Conservation (phyloP, 768 basidiomycete species). For the Termitomyces sp. region DNA sequence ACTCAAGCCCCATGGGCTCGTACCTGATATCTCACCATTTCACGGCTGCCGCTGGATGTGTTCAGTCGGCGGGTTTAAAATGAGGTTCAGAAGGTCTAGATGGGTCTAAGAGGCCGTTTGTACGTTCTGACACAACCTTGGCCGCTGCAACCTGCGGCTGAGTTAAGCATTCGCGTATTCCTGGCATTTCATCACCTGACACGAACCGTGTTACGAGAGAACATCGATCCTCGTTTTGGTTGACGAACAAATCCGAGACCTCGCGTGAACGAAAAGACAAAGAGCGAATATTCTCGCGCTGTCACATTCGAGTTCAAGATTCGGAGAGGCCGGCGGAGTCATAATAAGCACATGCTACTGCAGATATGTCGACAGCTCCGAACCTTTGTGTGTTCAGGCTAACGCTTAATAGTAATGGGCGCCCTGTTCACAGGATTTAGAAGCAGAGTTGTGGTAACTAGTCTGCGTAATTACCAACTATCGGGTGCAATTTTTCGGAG, state of each 20-base stretch:
- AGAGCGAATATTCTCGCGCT: conserved; percentile 14
- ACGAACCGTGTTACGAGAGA: conserved; percentile 5
- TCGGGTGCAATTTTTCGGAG: conserved; percentile 5
- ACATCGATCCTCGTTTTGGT: conserved; percentile 1
- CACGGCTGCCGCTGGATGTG: neutral
- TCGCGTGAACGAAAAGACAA: conserved; percentile 13
- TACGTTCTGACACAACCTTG: neutral
- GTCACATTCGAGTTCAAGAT: conserved; percentile 7
- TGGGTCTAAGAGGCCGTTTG: neutral
- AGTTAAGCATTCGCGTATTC: neutral
- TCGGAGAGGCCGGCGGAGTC: conserved; percentile 2
- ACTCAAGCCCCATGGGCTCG: conserved; percentile 10
- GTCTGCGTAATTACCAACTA: neutral
- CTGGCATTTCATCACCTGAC: neutral
- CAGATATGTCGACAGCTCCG: neutral
- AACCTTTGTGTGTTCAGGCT: neutral
- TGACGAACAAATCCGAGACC: conserved; percentile 6
- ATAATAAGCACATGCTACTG: neutral
- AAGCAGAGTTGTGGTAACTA: neutral
- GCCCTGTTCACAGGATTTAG: neutral
- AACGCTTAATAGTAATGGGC: neutral
- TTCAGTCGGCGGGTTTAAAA: neutral
- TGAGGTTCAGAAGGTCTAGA: neutral
- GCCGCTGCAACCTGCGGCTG: no score
- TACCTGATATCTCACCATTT: neutral